phyloP scores from a whole-genome alignment of 2,329 filamentous ascomycete genomes.

The Mariannaea sp. region DNA sequence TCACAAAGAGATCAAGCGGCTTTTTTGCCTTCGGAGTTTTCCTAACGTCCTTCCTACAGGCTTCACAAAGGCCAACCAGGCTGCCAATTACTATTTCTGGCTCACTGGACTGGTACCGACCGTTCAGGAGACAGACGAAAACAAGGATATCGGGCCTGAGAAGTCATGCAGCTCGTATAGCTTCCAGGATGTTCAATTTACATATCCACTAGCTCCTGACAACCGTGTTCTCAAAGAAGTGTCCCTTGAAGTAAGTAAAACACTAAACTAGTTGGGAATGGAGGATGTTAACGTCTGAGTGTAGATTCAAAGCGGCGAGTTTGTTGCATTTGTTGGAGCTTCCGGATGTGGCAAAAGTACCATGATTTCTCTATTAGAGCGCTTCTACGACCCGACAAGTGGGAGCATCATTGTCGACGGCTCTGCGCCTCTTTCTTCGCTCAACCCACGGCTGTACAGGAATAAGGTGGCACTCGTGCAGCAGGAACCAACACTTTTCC shows the following conservation, averaged over 20 bases:
- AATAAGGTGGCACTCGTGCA: constrained; percentile 12
- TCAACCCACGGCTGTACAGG: constrained; percentile 7
- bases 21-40: too few species aligned
- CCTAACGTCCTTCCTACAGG: constrained; percentile 24
- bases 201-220: constrained; percentile 20
- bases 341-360: constrained; percentile 3
- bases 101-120: constrained; percentile 33
- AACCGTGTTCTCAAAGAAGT: constrained; percentile 21
- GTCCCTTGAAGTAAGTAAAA: constrained; percentile 47
- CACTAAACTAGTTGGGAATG: background rate
- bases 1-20: background rate
- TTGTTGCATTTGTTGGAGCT: constrained; percentile 10
- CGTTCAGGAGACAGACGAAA: constrained; percentile 5
- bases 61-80: constrained; percentile 54
- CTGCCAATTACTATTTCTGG: constrained; percentile 57
- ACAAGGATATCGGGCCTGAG: constrained; percentile 16
- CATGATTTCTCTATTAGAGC: constrained; percentile 2
- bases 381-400: constrained; percentile 3
- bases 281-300: background rate
- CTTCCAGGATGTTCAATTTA: constrained; percentile 52
- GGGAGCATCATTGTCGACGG: constrained; percentile 1
- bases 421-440: background rate
- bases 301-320: background rate
- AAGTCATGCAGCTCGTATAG: constrained; percentile 43
- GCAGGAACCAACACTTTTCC: constrained; percentile 13